A percentile compares a stretch with the other conserved stretches of the same genome.
Evolutionary conservation across 2,329 filamentous ascomycete genomes (phyloP).

Genomic region (Teratosphaeria gauchensis): DNA sequence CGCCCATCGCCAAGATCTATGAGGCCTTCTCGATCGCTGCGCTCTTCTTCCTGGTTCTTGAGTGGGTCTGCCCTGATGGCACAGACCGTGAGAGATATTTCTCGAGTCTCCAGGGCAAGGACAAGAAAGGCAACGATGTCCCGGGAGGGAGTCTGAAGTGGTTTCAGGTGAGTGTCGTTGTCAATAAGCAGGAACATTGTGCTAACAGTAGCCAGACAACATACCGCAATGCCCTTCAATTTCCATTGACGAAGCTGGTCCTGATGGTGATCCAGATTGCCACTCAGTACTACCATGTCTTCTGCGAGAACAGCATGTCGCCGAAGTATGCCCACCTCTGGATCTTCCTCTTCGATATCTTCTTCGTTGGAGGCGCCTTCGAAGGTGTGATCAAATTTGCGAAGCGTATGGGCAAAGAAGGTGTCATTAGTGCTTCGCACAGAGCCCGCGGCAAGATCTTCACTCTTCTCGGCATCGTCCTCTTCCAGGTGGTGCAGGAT

Average conservation of each 20-base stretch:
- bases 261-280: constrained; percentile 11
- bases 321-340: constrained; percentile 12
- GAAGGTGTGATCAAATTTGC: constrained; percentile 8
- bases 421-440: constrained; percentile 4
- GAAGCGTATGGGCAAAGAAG: constrained; percentile 5
- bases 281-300: constrained; percentile 12
- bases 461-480: constrained; percentile 9
- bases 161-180: constrained; percentile 6
- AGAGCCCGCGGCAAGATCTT: constrained; percentile 8
- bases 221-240: constrained; percentile 8
- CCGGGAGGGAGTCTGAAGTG: constrained; percentile 9
- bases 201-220: constrained; percentile 4
- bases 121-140: constrained; percentile 8
- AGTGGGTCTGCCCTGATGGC: constrained; percentile 12
- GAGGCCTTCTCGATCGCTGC: constrained; percentile 12
- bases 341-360: constrained; percentile 5
- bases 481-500: constrained; percentile 12
- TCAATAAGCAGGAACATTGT: not conserved
- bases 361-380: constrained; percentile 10
- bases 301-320: constrained; percentile 12
- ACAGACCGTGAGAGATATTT: constrained; percentile 11
- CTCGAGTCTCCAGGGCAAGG: constrained; percentile 6
- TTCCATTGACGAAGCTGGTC: constrained; percentile 9
- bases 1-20: constrained; percentile 9
- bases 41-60: constrained; percentile 11